Evolutionary conservation across 1,284 basidiomycete species (phyloP).

Genomic region (Boletus austroedulis): DNA sequence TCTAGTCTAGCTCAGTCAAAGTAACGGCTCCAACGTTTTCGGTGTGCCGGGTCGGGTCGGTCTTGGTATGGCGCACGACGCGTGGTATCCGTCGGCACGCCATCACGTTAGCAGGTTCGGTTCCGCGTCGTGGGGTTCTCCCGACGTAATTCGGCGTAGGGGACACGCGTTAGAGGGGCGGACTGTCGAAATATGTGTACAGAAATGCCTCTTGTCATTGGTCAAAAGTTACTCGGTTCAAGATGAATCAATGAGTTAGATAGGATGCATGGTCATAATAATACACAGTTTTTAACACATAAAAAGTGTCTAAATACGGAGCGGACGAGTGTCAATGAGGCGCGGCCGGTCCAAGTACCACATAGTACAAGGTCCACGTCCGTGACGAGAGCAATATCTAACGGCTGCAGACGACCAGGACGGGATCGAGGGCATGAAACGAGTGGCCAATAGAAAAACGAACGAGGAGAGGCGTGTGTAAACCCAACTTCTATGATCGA

Average conservation of each 20-base stretch:
- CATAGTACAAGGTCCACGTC: neutral
- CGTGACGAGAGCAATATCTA: neutral
- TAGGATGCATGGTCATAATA: neutral
- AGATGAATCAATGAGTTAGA: no score
- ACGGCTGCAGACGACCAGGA: neutral
- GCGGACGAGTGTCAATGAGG: neutral
- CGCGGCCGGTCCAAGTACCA: neutral
- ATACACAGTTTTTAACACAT: neutral
- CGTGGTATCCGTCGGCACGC: neutral
- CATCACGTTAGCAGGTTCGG: constrained; percentile 2
- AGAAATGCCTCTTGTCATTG: no score
- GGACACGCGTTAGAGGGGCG: constrained; percentile 1
- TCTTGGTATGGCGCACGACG: neutral
- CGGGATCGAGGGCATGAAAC: neutral
- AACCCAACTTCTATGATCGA: neutral
- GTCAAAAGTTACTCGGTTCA: no score
- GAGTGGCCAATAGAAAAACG: constrained; percentile 1
- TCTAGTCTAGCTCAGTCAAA: neutral
- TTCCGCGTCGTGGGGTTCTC: constrained; percentile 8
- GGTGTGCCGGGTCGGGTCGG: neutral
- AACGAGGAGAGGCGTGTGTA: neutral
- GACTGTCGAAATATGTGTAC: neutral
- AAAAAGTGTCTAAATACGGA: neutral
- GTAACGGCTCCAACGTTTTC: neutral
- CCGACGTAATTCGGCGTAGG: neutral